Base-by-base conservation (phyloP, 2,329 filamentous ascomycete genomes). In the Curvularia sp. region DNA sequence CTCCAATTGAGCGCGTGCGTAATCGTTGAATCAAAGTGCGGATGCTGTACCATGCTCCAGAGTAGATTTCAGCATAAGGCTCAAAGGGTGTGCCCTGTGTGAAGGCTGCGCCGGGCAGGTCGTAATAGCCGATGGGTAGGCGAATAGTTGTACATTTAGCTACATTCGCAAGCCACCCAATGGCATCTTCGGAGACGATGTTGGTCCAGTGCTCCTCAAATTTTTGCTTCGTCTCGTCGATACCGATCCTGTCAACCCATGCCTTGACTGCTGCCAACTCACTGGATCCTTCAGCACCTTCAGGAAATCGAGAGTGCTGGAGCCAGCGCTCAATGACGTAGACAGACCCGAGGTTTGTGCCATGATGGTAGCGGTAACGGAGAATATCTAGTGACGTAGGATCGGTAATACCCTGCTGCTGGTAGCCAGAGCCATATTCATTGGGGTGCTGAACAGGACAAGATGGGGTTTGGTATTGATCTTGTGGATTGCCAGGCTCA, bases 271-370 rank as follows among this genome's bases (percentile, higher is more conserved):
- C 81, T 59, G 81, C 83, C 12, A 86, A 74, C 67, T 87, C 86
- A 59, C 80, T 82, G 15, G 78, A 78, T 5, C 78, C 79, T 39
- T 69, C 63, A 8, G 77, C 71, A 12, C 74, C 74, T 1, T 77
- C 70, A 2, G 80, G 78, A 62, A 83, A 87, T 70, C 84, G 81
- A 54, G 77, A 80, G 1, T 75, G 74, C 41, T 78, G 80, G 3
- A 87, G 78, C 85, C 85, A 87, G 69, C 81, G 79, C 67, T 87
- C 86, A 4, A 87, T 80, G n/a, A 86, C 81, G 69, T 86, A 88
- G 45, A 86, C 78, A 9, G 82, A 82, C 39, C 86, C 85, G 2
- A 88, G 77, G 57, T 87, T 88, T 0, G 80, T 81, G 7, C 84
- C 86, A 67, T 87, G 83, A 57, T 87, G 84, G 63, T 85, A 86